A percentile compares a stretch with the other conserved stretches of the same genome.
phyloP scores from a whole-genome alignment of 768 basidiomycete genomes.

The Erythrobasidium yunnanense region DNA sequence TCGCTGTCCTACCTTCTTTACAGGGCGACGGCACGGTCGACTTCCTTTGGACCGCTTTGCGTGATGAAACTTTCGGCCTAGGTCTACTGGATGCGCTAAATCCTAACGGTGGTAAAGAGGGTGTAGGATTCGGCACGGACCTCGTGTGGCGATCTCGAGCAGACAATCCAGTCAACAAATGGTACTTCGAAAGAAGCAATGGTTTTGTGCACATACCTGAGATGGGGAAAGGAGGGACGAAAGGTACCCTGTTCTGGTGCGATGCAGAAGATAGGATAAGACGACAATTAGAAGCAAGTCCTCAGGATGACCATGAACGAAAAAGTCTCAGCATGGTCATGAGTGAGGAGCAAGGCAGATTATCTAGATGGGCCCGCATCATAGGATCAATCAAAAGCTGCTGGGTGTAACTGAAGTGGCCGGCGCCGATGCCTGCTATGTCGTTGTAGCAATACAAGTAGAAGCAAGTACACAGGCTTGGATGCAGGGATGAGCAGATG shows the following conservation, averaged over 20 bases:
- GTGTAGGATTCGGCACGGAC: slow-evolving; percentile 79
- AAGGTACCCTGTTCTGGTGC: slow-evolving; percentile 80
- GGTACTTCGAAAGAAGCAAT: slow-evolving; percentile 94
- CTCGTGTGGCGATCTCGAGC: slow-evolving; percentile 89
- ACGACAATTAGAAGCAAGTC: slow-evolving; percentile 5
- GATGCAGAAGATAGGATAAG: slow-evolving; percentile 50
- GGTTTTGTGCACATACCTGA: slow-evolving; percentile 64
- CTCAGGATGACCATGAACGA: slow-evolving; percentile 2
- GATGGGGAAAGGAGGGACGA: slow-evolving; percentile 41
- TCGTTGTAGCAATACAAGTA: no score
- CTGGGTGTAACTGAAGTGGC: slow-evolving; percentile 7
- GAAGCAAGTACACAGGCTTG: no score
- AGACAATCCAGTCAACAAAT: slow-evolving; percentile 94
- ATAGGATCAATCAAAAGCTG: slow-evolving; percentile 23
- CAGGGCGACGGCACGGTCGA: slow-evolving; percentile 99
- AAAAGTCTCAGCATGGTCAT: slow-evolving; percentile 15
- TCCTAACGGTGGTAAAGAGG: slow-evolving; percentile 76
- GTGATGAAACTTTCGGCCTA: slow-evolving; percentile 95
- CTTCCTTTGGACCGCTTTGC: slow-evolving; percentile 95
- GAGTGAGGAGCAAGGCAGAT: slow-evolving; percentile 21
- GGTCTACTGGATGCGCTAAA: slow-evolving; percentile 88
- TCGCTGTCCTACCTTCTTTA: slow-evolving; percentile 83
- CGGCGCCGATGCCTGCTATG: no score
- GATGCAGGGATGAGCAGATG: no score
- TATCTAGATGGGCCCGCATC: slow-evolving; percentile 15